phyloP scores from a whole-genome alignment of 805 yeast genomes.

The Nakazawaea wyomingensis region DNA sequence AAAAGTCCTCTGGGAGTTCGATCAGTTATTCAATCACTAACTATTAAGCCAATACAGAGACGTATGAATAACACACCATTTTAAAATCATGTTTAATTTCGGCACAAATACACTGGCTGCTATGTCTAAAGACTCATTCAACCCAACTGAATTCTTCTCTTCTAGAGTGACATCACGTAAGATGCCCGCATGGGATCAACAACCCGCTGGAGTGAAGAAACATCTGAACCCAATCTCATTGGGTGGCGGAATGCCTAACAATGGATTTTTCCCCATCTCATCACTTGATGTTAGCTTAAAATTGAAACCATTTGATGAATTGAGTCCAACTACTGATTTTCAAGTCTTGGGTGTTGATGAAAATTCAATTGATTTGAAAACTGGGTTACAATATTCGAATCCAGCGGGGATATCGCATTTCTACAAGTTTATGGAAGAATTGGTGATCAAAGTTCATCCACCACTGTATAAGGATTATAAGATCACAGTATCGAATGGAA shows the following conservation, averaged over 20 bases:
- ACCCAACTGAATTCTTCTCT: constrained; percentile 1
- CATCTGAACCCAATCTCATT: constrained; percentile 49
- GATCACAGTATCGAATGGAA: constrained; percentile 42
- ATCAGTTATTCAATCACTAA: no score
- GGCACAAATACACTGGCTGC: neutral
- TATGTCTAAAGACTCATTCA: neutral
- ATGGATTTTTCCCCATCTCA: constrained; percentile 55
- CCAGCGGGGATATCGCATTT: constrained; percentile 15
- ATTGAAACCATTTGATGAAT: constrained; percentile 37
- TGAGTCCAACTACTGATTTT: neutral
- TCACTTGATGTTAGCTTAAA: constrained; percentile 43
- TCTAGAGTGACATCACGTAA: neutral
- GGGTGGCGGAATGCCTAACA: constrained; percentile 58
- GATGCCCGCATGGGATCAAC: constrained; percentile 6
- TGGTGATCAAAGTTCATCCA: constrained; percentile 34
- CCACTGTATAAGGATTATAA: constrained; percentile 47
- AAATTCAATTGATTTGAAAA: constrained; percentile 8
- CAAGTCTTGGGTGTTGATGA: constrained; percentile 1
- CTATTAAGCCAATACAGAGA: no score
- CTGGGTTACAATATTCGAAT: constrained; percentile 11
- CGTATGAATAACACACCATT: no score
- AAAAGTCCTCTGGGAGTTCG: no score
- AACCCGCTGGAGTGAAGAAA: constrained; percentile 27
- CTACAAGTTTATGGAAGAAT: constrained; percentile 31
- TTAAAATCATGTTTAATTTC: neutral